Conservation (phyloP, 495 filamentous ascomycete species). For the Chaetomium tenue region DNA sequence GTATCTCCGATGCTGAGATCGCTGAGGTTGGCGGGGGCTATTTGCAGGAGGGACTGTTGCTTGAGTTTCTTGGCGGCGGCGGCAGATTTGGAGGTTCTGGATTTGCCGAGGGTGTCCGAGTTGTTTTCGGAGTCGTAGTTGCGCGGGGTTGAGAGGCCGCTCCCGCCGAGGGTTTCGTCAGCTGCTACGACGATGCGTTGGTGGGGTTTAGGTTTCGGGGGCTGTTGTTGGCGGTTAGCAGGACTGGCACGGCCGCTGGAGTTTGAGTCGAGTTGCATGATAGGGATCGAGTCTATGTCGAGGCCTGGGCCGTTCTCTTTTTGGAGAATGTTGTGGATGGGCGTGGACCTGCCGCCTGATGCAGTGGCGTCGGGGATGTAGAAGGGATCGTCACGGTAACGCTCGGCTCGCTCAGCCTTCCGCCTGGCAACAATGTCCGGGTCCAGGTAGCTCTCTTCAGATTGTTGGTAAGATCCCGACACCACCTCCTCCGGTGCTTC, state of each 20-base stretch:
- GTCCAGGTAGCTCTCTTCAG: constrained; percentile 60
- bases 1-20: constrained; percentile 57
- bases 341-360: constrained; percentile 54
- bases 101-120: constrained; percentile 34
- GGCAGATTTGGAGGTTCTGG: constrained; percentile 24
- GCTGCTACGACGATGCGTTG: constrained; percentile 59
- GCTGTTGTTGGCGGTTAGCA: constrained; percentile 1
- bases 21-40: constrained; percentile 78
- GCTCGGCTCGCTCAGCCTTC: constrained; percentile 66
- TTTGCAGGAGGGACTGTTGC: constrained; percentile 62
- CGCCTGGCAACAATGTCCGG: constrained; percentile 60
- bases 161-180: constrained; percentile 56
- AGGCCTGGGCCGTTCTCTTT: constrained; percentile 68
- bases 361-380: constrained; percentile 70
- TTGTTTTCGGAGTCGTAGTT: constrained; percentile 47
- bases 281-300: constrained; percentile 91
- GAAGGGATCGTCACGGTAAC: constrained; percentile 90
- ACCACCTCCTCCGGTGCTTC: constrained; percentile 43
- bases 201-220: constrained; percentile 35
- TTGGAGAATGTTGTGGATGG: constrained; percentile 68
- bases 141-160: constrained; percentile 45
- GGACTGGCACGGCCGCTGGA: constrained; percentile 18
- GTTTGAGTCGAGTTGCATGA: constrained; percentile 78
- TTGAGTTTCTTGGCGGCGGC: constrained; percentile 39
- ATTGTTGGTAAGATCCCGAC: constrained; percentile 60